Base-by-base conservation (phyloP, 345 rosid genomes). In the Hypericum androsaemum region DNA sequence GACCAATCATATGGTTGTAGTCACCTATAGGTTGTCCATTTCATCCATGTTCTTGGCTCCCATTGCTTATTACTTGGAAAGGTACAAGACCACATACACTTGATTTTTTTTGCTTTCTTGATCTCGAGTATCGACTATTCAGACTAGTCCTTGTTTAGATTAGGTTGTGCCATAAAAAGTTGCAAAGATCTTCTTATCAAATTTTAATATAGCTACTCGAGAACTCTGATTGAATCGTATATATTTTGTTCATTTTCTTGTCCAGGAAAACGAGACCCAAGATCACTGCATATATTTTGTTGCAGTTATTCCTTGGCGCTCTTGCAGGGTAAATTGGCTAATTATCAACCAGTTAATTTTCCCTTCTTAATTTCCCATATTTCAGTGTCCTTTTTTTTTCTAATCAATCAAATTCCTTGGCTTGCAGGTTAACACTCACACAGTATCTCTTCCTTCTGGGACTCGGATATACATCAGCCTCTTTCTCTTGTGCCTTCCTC, bases 401-500 rank as follows among this genome's bases (percentile, higher is more conserved):
- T 1, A 22, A 1, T 22, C 4, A 22, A 22, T 22, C 4, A 1
- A 22, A 22, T 22, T 22, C 32, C 4, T 22, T 58, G 28, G 42
- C 6, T 60, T 56, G 37, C 63, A 67, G 72, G 52, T 14, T 42
- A 37, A 53, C 72, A n/a, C 43, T 67, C 15, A 40, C 59, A 37
- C 67, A 52, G 7, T 61, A 62, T 42, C 12, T 67, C 5, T 57
- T 57, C 53, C 63, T 67, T 8, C 12, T 53, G 63, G 72, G 67
- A 41, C 72, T 67, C 5, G 37, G 53, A 39, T 47, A 62, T 39
- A 67, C 66, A 13, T 62, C 72, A 22, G 42, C 52, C 32, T 37
- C 63, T 6, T 57, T 67, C 42, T 22, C 72, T 0, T 57, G 72
- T 43, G 72, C 72, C 11, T 67, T 62, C 22, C 60, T 67, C 47